Base-by-base conservation (phyloP, 129 eudicot genomes). In the Arctium lappa region DNA sequence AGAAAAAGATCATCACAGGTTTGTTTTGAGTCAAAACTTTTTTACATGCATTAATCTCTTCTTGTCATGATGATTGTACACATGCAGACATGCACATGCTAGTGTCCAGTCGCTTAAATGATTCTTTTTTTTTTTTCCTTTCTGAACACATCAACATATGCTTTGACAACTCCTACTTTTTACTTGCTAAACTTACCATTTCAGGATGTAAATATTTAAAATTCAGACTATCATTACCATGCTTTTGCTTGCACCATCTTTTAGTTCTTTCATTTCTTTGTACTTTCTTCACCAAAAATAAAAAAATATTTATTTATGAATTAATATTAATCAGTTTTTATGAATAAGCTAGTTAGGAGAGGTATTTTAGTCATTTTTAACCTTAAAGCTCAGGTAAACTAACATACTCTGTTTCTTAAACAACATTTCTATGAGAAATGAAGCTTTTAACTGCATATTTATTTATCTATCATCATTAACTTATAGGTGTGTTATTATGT, bases 1-100 rank as follows among this genome's bases (percentile, higher is more conserved):
- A 62, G 88, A 82, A 80, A 92, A 84, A 86, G 90, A 89, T 76
- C 88, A 89, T 73, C 88, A 74, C 85, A 87, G 92, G 89, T 91
- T 37, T 40, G 87, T 82, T 22, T 38, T 81, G 74, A 60, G 69
- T 74, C 66, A 46, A 53, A 29, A 66, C 8, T 33, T 13, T 37
- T 39, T 79, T 82, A 63, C 76, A 40, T 62, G 73, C 81, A 79
- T 69, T 81, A 76, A 72, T 75, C 40, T 46, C 53, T 40, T 0
- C 7, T 84, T 63, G 87, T 84, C 87, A 60, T 60, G 68, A 84
- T 84, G 84, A 84, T 84, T 84, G 87, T 84, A 79, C 87, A 84
- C 87, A 84, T 79, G 87, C 87, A 79, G 80, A 79, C 78, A 84
- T 22, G 12, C 87, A 84, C 87, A 79, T 84, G 87, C 76, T 73